Percentiles rank a stretch among this genome's conserved stretches.
These are phyloP conservation scores for Eutrema salsugineum DNA, from an alignment of 441 rosid genomes.

Conservation along the genomic window DNA sequence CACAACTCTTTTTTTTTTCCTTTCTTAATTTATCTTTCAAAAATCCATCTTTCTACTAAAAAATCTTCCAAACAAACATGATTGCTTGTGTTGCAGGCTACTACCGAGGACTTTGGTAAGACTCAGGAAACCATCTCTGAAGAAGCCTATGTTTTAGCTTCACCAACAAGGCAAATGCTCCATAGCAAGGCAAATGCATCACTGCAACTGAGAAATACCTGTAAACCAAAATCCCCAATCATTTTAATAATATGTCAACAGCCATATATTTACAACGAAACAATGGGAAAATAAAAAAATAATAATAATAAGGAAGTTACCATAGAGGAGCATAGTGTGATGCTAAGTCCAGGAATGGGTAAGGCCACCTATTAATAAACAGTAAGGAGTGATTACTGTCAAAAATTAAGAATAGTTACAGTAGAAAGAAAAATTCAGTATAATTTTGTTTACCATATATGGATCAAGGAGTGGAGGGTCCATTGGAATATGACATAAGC, in stretches of 20 bases:
- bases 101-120: conserved; percentile 57
- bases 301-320: conserved; percentile 32
- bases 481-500: conserved; percentile 79
- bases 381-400: neutral
- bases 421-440: neutral
- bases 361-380: conserved; percentile 80
- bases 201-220: conserved; percentile 88
- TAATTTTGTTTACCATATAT: conserved; percentile 53
- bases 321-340: conserved; percentile 90
- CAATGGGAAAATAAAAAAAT: neutral
- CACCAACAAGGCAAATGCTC: conserved; percentile 55
- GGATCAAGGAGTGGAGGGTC: conserved; percentile 64
- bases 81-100: conserved; percentile 29
- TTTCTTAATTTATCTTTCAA: conserved; percentile 27
- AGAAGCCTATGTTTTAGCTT: conserved; percentile 70
- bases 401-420: neutral
- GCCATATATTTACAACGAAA: neutral
- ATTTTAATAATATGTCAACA: neutral
- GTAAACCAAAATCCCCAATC: neutral
- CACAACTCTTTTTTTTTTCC: conserved; percentile 19
- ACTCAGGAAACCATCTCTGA: conserved; percentile 69
- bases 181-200: conserved; percentile 93
- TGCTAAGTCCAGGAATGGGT: conserved; percentile 89
- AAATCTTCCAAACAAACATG: neutral
- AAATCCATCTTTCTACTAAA: conserved; percentile 32